Percentiles rank a stretch among this genome's conserved stretches.
Evolutionary conservation across 164 flowering plant genomes (phyloP).

Genomic region (Cinnamomum chago): DNA sequence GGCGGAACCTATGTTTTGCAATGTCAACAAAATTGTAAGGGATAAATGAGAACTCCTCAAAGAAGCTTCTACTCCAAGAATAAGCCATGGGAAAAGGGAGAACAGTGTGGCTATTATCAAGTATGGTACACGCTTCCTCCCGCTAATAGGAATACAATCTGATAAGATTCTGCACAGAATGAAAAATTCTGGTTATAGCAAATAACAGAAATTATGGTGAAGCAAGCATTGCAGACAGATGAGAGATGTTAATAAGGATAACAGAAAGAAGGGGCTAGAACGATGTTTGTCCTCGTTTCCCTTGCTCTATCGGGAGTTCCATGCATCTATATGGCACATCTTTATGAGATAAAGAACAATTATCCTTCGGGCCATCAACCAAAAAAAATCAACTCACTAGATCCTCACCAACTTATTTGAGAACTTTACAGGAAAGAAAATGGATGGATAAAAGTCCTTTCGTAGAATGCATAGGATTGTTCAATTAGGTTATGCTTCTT

Average conservation of each 20-base stretch:
- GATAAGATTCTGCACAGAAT: slow-evolving; percentile 65
- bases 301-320: not conserved
- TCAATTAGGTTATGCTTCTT: not conserved
- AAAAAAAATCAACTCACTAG: too few species aligned
- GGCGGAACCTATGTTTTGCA: slow-evolving; percentile 87
- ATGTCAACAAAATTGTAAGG: slow-evolving; percentile 58
- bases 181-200: not conserved
- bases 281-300: not conserved
- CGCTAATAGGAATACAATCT: slow-evolving; percentile 82
- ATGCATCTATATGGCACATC: too few species aligned
- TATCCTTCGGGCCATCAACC: not conserved
- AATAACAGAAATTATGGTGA: not conserved
- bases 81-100: slow-evolving; percentile 78
- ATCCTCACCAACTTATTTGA: too few species aligned
- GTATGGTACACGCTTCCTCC: slow-evolving; percentile 82
- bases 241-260: not conserved
- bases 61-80: slow-evolving; percentile 47
- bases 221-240: not conserved
- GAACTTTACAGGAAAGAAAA: too few species aligned
- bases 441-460: too few species aligned
- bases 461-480: not conserved
- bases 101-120: slow-evolving; percentile 62
- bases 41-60: slow-evolving; percentile 52
- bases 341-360: not conserved
- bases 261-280: not conserved